Percentiles rank a stretch among this genome's conserved stretches.
Conservation (phyloP, 345 rosid species). For the Boechera divaricarpa region DNA sequence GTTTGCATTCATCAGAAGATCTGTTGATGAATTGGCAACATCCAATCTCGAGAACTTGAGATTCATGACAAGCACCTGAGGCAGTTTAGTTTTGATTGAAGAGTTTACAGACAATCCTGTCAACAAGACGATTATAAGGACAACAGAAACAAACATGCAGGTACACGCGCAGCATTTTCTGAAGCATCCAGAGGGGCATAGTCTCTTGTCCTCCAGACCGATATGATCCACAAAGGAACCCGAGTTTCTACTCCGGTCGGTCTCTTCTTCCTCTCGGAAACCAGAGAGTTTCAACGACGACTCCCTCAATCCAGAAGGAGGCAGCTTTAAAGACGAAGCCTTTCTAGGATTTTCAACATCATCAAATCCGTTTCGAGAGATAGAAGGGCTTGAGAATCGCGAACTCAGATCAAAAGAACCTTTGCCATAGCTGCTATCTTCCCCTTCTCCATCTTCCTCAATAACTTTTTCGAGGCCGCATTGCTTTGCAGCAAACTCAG, state of each 20-base stretch:
- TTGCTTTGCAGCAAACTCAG: constrained; percentile 41
- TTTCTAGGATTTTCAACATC: constrained; percentile 1
- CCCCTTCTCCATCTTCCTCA: constrained; percentile 41
- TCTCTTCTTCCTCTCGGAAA: constrained; percentile 29
- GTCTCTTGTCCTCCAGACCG: constrained; percentile 33
- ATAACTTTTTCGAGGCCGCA: constrained; percentile 17
- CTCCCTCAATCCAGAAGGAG: constrained; percentile 25
- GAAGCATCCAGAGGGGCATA: constrained; percentile 20
- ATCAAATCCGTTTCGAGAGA: constrained; percentile 10
- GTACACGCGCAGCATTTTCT: constrained; percentile 40
- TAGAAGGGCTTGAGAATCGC: constrained; percentile 27
- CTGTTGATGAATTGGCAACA: constrained; percentile 6
- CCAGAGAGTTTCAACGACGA: constrained; percentile 22
- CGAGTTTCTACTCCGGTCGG: constrained; percentile 14
- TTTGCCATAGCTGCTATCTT: constrained; percentile 42
- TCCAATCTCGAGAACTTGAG: constrained; percentile 38
- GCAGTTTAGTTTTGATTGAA: constrained; percentile 40
- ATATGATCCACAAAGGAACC: constrained; percentile 33
- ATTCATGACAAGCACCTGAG: constrained; percentile 30
- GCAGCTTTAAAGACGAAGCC: constrained; percentile 20
- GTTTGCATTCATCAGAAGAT: constrained; percentile 39
- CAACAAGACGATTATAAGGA: constrained; percentile 35
- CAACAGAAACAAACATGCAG: constrained; percentile 24
- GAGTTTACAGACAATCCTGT: constrained; percentile 27
- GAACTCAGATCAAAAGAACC: constrained; percentile 43